Conservation (phyloP, 352 stramenopile species). For the Hyphochytrium catenoides region DNA sequence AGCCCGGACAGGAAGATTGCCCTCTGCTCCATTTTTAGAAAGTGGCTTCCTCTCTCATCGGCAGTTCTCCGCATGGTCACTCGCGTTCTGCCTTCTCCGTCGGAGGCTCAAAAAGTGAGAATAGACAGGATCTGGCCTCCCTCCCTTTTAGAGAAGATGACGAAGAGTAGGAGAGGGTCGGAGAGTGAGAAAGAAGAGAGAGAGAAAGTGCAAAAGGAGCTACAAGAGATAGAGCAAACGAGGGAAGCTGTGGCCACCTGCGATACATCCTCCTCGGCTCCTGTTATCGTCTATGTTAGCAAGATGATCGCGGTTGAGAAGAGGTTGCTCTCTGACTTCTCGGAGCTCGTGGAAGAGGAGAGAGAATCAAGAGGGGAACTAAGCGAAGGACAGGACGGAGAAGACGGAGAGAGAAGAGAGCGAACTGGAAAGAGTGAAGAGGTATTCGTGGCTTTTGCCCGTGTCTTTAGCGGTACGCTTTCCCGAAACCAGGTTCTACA, state of each 20-base stretch:
- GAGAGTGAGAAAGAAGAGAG: too few species aligned
- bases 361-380: too few species aligned
- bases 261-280: constrained; percentile 21
- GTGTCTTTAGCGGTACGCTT: constrained; percentile 67
- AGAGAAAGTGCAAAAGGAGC: too few species aligned
- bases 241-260: constrained; percentile 18
- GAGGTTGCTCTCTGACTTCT: constrained; percentile 55
- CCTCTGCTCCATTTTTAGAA: constrained; percentile 46
- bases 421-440: too few species aligned
- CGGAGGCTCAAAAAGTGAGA: constrained; percentile 33
- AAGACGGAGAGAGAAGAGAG: constrained; percentile 5
- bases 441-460: constrained; percentile 70
- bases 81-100: constrained; percentile 40
- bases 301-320: constrained; percentile 72
- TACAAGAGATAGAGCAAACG: constrained; percentile 9
- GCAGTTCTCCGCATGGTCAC: constrained; percentile 73
- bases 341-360: too few species aligned
- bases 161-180: too few species aligned
- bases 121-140: constrained; percentile 36
- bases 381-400: neutral
- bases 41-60: constrained; percentile 62
- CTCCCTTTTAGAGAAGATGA: too few species aligned
- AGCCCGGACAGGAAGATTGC: constrained; percentile 28
- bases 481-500: constrained; percentile 26
- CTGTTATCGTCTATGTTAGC: constrained; percentile 65